phyloP scores from a whole-genome alignment of 768 basidiomycete genomes.

The Boletellus sp. region DNA sequence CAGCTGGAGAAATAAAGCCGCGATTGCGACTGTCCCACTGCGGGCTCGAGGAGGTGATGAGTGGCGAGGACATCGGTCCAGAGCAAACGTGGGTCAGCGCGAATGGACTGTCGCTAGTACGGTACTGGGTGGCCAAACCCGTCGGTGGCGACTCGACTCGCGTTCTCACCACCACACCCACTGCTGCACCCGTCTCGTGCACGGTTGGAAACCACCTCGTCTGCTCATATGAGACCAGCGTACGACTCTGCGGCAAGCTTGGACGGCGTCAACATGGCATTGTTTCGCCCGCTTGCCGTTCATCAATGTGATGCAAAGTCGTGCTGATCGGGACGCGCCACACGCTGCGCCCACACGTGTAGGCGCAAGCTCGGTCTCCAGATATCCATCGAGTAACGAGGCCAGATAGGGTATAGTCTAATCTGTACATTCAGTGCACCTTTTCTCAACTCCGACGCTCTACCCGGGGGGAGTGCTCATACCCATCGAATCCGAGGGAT shows the following conservation, averaged over 20 bases:
- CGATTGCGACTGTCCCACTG: constrained; percentile 36
- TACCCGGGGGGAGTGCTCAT: constrained; percentile 44
- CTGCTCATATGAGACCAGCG: no score
- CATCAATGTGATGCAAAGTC: neutral
- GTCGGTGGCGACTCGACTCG: neutral
- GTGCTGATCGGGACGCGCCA: neutral
- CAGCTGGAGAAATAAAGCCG: constrained; percentile 33
- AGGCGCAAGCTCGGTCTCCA: neutral
- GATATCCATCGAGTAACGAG: neutral
- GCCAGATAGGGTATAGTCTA: neutral
- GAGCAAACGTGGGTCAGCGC: neutral
- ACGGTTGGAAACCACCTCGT: neutral
- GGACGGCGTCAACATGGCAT: no score
- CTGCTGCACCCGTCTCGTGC: neutral
- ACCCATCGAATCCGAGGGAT: constrained; percentile 71
- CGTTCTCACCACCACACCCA: constrained; percentile 4
- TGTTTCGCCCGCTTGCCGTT: no score
- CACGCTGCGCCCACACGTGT: no score
- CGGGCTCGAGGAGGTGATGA: constrained; percentile 27
- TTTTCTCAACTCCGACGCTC: constrained; percentile 18
- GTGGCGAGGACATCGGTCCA: constrained; percentile 16
- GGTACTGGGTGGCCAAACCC: neutral
- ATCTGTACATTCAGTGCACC: neutral
- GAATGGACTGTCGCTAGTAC: constrained; percentile 9
- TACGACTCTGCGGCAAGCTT: no score